Evolutionary conservation across 179 eudicot genomes (phyloP).

Genomic region (Silene noctiflora): DNA sequence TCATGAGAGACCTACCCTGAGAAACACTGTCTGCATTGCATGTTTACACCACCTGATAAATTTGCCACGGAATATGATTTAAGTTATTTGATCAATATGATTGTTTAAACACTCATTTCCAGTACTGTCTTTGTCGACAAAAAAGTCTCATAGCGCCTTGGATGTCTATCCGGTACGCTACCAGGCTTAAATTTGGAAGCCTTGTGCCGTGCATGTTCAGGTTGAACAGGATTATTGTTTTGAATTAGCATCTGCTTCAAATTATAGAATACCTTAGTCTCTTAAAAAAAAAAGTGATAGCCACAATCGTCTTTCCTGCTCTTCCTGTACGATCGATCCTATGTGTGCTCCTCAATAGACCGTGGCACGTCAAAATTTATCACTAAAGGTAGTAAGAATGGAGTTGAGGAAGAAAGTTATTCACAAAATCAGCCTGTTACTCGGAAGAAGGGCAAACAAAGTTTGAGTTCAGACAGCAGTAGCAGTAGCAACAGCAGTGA

Average conservation of each 20-base stretch:
- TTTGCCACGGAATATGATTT: too few species aligned
- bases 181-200: constrained; percentile 80
- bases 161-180: constrained; percentile 66
- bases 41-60: too few species aligned
- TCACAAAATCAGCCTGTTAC: constrained; percentile 23
- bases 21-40: too few species aligned
- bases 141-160: constrained; percentile 68
- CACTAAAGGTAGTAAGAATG: constrained; percentile 33
- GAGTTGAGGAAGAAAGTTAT: constrained; percentile 12
- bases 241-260: constrained; percentile 80
- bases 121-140: constrained; percentile 35
- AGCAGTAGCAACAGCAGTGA: constrained; percentile 28
- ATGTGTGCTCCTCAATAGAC: constrained; percentile 74
- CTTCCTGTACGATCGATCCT: constrained; percentile 89
- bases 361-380: constrained; percentile 82
- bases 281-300: constrained; percentile 74
- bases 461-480: constrained; percentile 30
- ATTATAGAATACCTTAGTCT: constrained; percentile 71
- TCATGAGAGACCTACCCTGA: too few species aligned
- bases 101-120: too few species aligned
- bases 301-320: constrained; percentile 83
- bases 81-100: too few species aligned
- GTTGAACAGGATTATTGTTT: constrained; percentile 79
- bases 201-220: constrained; percentile 82
- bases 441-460: constrained; percentile 6